Conservation (phyloP, 495 filamentous ascomycete genomes). For the Aspergillus taichungensis region DNA sequence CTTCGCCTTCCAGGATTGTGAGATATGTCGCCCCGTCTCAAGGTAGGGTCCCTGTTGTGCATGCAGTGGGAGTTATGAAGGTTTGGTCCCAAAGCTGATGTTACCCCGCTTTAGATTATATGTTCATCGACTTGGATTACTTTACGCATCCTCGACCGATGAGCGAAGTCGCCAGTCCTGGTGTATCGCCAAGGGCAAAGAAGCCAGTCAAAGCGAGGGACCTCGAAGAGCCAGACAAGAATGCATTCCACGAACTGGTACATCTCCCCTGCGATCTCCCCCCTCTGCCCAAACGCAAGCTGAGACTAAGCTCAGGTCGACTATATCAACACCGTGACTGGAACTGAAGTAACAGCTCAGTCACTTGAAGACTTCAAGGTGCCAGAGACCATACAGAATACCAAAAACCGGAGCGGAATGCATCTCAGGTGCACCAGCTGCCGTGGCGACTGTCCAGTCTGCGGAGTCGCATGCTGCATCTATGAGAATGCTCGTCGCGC, state of each 20-base stretch:
- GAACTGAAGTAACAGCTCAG: conserved; percentile 4
- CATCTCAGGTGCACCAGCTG: conserved; percentile 16
- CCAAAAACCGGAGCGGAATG: conserved; percentile 8
- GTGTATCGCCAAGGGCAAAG: background rate
- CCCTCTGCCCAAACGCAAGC: background rate
- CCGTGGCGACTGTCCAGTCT: conserved; percentile 12
- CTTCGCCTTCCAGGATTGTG: background rate
- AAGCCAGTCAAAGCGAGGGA: background rate
- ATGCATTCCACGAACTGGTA: conserved; percentile 6
- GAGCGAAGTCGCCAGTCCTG: background rate
- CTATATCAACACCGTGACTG: conserved; percentile 11
- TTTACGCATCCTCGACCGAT: background rate
- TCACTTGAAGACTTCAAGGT: background rate
- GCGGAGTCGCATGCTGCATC: conserved; percentile 13
- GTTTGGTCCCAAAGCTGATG: conserved; percentile 1
- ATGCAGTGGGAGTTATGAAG: background rate
- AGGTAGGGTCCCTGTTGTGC: conserved; percentile 3
- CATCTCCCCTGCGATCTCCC: background rate
- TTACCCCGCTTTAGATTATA: conserved; percentile 5
- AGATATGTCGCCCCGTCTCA: conserved; percentile 10
- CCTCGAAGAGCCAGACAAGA: background rate
- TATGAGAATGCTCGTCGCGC: conserved; percentile 1
- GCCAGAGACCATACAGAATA: conserved; percentile 4
- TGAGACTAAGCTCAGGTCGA: conserved; percentile 4
- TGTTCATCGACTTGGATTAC: conserved; percentile 8